Evolutionary conservation across 306 rosid genomes (phyloP).

Genomic region (Parietaria judaica): DNA sequence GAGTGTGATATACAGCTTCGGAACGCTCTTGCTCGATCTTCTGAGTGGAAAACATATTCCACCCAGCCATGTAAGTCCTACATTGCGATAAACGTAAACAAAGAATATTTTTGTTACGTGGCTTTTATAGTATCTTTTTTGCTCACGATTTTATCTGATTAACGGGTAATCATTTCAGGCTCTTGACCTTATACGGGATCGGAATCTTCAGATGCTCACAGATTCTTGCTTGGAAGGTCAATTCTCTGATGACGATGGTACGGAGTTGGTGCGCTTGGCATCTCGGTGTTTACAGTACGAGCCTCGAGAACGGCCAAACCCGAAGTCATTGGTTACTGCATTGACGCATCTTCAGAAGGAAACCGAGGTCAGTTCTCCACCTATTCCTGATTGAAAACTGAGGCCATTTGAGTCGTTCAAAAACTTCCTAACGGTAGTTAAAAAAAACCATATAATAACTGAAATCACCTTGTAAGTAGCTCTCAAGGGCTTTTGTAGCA

Average conservation of each 20-base stretch:
- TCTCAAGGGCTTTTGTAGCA: background rate
- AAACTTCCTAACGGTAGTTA: no score
- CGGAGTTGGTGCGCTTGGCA: slow-evolving; percentile 66
- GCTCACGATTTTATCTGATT: slow-evolving; percentile 13
- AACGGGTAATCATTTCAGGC: slow-evolving; percentile 38
- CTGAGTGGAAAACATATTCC: slow-evolving; percentile 83
- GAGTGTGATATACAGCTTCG: slow-evolving; percentile 77
- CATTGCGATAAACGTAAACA: background rate
- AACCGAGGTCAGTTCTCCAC: slow-evolving; percentile 48
- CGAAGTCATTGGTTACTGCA: slow-evolving; percentile 59
- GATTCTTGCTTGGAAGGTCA: slow-evolving; percentile 83
- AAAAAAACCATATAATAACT: background rate
- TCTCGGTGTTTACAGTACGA: slow-evolving; percentile 70
- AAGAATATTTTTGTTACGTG: background rate
- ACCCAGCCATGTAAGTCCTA: slow-evolving; percentile 68
- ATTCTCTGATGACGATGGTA: slow-evolving; percentile 64
- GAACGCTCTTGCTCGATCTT: slow-evolving; percentile 80
- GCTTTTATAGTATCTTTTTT: background rate
- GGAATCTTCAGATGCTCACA: slow-evolving; percentile 78
- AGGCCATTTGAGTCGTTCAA: no score
- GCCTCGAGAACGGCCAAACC: slow-evolving; percentile 72
- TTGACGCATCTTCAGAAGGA: slow-evolving; percentile 73
- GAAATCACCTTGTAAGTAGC: background rate
- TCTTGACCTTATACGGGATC: slow-evolving; percentile 66
- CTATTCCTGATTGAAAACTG: background rate